Percentiles rank a stretch among this genome's conserved stretches.
These are phyloP conservation scores for Botryotinia calthae DNA, from an alignment of 2,329 filamentous ascomycete genomes.

Conservation along the genomic window DNA sequence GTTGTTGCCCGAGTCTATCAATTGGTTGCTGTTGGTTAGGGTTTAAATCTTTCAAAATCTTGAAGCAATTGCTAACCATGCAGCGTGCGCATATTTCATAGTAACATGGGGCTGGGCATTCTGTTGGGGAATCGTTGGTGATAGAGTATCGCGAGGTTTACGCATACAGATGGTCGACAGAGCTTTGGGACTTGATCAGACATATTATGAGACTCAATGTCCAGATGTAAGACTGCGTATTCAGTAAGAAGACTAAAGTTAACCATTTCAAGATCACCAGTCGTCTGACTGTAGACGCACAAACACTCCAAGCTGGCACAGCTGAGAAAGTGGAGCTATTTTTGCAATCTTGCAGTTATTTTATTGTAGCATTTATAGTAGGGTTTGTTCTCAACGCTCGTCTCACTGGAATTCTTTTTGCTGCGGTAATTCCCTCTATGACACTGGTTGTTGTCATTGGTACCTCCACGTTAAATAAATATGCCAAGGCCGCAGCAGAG, in stretches of 20 bases:
- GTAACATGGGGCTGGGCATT: constrained; percentile 50
- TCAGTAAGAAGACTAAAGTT: constrained; percentile 33
- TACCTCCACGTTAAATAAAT: background rate
- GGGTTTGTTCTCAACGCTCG: constrained; percentile 56
- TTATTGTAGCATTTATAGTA: constrained; percentile 56
- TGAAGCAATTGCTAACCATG: constrained; percentile 15
- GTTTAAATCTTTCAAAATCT: background rate
- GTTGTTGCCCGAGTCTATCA: constrained; percentile 43
- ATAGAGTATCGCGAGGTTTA: constrained; percentile 47
- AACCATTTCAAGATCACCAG: constrained; percentile 52
- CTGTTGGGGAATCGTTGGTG: constrained; percentile 50
- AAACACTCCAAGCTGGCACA: constrained; percentile 56
- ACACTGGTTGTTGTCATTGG: constrained; percentile 21
- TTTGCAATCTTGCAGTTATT: constrained; percentile 55
- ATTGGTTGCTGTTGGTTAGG: constrained; percentile 37
- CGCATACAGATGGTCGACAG: constrained; percentile 47
- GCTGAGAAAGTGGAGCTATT: constrained; percentile 60
- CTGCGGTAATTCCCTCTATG: constrained; percentile 51
- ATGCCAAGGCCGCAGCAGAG: background rate
- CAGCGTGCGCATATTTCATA: constrained; percentile 47
- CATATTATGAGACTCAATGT: constrained; percentile 50
- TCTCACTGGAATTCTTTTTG: constrained; percentile 54
- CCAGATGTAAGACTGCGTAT: constrained; percentile 45
- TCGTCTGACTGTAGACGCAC: constrained; percentile 55
- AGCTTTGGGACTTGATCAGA: constrained; percentile 50